Evolutionary conservation across 495 filamentous ascomycete species (phyloP).

Genomic region (Penicillium dipodomyicola): DNA sequence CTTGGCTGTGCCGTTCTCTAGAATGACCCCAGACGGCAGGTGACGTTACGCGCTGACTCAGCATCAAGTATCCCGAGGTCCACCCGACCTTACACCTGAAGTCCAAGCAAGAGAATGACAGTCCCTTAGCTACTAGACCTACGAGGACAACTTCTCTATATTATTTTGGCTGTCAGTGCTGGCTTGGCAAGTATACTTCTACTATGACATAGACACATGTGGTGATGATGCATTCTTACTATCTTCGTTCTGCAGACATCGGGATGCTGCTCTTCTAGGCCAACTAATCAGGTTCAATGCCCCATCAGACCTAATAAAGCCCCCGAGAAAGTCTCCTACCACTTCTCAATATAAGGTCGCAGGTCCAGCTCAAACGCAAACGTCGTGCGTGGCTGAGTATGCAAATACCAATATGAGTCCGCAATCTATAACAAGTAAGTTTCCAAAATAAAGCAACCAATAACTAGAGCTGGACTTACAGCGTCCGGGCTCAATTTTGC

Average conservation of each 20-base stretch:
- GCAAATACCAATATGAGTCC: conserved; percentile 83
- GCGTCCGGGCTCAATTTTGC: conserved; percentile 77
- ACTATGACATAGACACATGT: background rate
- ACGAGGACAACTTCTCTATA: too few relatives aligned
- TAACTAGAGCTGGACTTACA: conserved; percentile 52
- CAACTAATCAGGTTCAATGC: background rate
- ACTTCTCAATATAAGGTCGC: conserved; percentile 78
- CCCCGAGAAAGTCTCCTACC: conserved; percentile 27
- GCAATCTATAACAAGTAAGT: conserved; percentile 66
- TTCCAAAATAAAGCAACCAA: background rate
- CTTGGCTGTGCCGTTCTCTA: background rate
- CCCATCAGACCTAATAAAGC: background rate
- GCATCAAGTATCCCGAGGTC: too few relatives aligned
- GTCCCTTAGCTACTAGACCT: too few relatives aligned
- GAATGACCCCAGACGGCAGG: background rate
- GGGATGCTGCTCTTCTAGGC: background rate
- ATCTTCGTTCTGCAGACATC: background rate
- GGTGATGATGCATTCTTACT: background rate
- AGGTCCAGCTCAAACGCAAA: conserved; percentile 88
- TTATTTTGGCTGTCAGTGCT: too few relatives aligned
- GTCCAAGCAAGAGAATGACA: background rate
- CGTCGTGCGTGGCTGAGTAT: conserved; percentile 75
- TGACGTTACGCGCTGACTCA: conserved; percentile 2
- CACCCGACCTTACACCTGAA: background rate
- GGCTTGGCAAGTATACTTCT: too few relatives aligned